Evolutionary conservation across 345 rosid species (phyloP).

Genomic region (Gossypium raimondii): DNA sequence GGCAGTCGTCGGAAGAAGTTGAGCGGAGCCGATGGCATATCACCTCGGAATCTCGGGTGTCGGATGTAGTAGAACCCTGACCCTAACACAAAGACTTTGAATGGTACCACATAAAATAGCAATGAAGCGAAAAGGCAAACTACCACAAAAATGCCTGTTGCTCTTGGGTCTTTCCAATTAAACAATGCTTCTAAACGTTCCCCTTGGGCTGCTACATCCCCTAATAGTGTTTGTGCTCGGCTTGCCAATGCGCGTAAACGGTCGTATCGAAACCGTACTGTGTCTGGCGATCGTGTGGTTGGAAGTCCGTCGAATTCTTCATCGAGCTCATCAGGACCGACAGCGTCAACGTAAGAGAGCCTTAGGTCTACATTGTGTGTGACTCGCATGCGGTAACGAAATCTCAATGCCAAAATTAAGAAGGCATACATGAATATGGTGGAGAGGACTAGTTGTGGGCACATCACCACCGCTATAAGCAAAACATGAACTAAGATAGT

Average conservation of each 20-base stretch:
- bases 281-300: constrained; percentile 47
- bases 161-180: constrained; percentile 86
- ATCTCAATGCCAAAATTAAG: constrained; percentile 48
- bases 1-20: constrained; percentile 87
- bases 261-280: constrained; percentile 68
- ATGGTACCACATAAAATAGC: constrained; percentile 67
- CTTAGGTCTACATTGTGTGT: constrained; percentile 58
- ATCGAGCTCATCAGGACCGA: constrained; percentile 70
- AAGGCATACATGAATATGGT: constrained; percentile 85
- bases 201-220: constrained; percentile 87
- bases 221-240: constrained; percentile 69
- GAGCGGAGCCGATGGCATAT: constrained; percentile 72
- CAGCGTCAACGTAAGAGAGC: constrained; percentile 60
- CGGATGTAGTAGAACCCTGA: constrained; percentile 72
- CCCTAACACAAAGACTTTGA: constrained; percentile 55
- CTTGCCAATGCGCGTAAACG: constrained; percentile 75
- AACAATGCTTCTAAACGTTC: constrained; percentile 76
- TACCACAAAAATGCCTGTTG: constrained; percentile 72
- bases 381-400: constrained; percentile 53
- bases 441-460: constrained; percentile 78
- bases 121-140: constrained; percentile 64
- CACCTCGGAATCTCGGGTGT: constrained; percentile 84
- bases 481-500: constrained; percentile 61
- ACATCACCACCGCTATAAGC: constrained; percentile 60
- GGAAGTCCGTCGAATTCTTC: constrained; percentile 92